Evolutionary conservation across 768 basidiomycete species (phyloP).

Genomic region (Dendrothele bispora): DNA sequence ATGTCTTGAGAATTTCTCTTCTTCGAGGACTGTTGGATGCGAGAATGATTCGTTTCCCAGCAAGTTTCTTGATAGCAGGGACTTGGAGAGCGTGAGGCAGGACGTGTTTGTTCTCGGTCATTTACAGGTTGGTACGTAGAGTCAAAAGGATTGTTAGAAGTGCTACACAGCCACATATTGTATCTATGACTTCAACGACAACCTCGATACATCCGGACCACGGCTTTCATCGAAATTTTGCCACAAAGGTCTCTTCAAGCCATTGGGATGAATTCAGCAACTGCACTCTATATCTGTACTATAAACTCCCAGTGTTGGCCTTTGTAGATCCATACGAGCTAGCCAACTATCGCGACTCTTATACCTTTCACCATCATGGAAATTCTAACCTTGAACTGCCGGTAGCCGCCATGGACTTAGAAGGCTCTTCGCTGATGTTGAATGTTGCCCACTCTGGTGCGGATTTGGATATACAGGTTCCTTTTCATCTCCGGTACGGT

Average conservation of each 20-base stretch:
- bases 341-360: conserved; percentile 32
- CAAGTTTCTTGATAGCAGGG: conserved; percentile 64
- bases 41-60: conserved; percentile 76
- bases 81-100: conserved; percentile 64
- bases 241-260: conserved; percentile 24
- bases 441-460: conserved; percentile 13
- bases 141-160: background rate
- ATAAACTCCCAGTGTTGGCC: conserved; percentile 38
- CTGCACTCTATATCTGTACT: conserved; percentile 41
- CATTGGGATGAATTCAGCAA: conserved; percentile 5
- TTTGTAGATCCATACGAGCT: conserved; percentile 54
- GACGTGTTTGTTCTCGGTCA: conserved; percentile 40
- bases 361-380: conserved; percentile 41
- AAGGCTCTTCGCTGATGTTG: conserved; percentile 25
- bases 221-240: conserved; percentile 40
- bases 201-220: conserved; percentile 9
- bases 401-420: conserved; percentile 33
- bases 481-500: conserved; percentile 49
- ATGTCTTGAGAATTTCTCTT: conserved; percentile 75
- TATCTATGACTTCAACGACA: background rate
- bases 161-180: background rate
- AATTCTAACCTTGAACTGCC: conserved; percentile 47
- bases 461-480: conserved; percentile 27
- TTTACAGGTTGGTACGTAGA: background rate
- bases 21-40: conserved; percentile 88